Base-by-base conservation (phyloP, 139 green algal genomes). In the Auxenochlorella protothecoides region DNA sequence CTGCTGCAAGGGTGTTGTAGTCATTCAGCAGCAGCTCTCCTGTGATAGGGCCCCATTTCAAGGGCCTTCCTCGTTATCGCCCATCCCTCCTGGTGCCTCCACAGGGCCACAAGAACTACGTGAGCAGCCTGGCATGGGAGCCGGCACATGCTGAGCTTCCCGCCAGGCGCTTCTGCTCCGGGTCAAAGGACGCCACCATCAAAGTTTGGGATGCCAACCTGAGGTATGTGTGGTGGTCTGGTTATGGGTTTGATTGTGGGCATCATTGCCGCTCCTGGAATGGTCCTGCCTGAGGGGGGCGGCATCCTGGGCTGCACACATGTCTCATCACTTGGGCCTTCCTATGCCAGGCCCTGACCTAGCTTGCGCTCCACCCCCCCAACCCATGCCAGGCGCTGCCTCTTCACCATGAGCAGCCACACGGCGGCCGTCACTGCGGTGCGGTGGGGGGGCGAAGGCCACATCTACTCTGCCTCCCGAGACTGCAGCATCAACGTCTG, bases 71-170 rank as follows among this genome's bases (percentile, higher is more conserved):
- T 16, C 59, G 14, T 53, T 55, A 15, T 8, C 3, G 55, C 13
- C 7, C 54, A 73, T n/a, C 59, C 61, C 6, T 56, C 6, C 62
- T 63, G 2, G 55, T 55, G 56, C 6, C 57, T 72, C 51, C 10
- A 52, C 74, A 85, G 74, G 95, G 87, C 4, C 95, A 99, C 78
- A 85, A 80, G n/a, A 97, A 98, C 79, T 96, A 86, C 79, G 90
- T 99, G 63, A 96, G 88, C 5, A 85, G 76, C 3, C 56, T 98
- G 15, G 79, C 90, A 4, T 99, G 95, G 95, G 89, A 98, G 85
- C 95, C 95, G 0, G 90, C 90, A 0, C 94, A 98, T 77, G 76
- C 89, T 56, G 81, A 79, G 11, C 77, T 89, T 27, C 95, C 95
- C 16, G 75, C 74, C 53, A 74, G 77, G 6, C 81, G 87, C 12